Evolutionary conservation across 1,139 yeast species (phyloP), one percentile per base, ranked within the genome.

Genomic region (Candida anutae): DNA sequence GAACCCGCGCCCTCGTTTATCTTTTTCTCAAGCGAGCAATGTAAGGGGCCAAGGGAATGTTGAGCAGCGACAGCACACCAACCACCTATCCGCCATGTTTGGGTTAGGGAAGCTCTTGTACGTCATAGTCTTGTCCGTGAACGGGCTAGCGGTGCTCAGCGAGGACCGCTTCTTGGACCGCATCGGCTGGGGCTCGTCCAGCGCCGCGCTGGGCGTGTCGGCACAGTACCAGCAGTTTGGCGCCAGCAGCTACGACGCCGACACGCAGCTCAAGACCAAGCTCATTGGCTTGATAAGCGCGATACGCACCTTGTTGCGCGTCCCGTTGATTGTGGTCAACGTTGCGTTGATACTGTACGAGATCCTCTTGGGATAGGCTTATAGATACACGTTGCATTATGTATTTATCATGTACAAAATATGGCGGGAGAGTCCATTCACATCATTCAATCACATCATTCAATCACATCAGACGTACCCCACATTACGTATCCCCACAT

Each of bases 121-220:
- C 52, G 80, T 75, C 29, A 62, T 70, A n/a, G 53, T 83, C 21
- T 62, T 84, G 34, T 55, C 80, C 33, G 70, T 82, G 30, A 84
- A 84, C 50, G 75, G 90, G 1, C 70, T 83, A 16, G 94, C 94
- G 1, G 80, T 84, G 24, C 62, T 84, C 27, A 79, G 82, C 43
- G 94, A 84, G 45, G 94, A 84, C 49, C 61, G 95, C 35, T 84
- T 84, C 47, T 61, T 84, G 31, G 77, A 79, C 39, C 59, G 94
- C 50, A 75, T 65, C 15, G 72, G 72, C 15, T 63, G 69, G 69
- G 57, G 61, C 9, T 45, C 57, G 16, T 32, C 50, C 14, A 40
- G 43, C 13, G 28, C 40, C 12, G 32, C 31, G 24, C 37, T 31
- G 26, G 52, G 48, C 23, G 35, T 35, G 15, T 37, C 35, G 16